Percentiles rank a stretch among this genome's conserved stretches.
These are phyloP conservation scores for Penicillium desertorum DNA, from an alignment of 495 filamentous ascomycete genomes.

Conservation along the genomic window DNA sequence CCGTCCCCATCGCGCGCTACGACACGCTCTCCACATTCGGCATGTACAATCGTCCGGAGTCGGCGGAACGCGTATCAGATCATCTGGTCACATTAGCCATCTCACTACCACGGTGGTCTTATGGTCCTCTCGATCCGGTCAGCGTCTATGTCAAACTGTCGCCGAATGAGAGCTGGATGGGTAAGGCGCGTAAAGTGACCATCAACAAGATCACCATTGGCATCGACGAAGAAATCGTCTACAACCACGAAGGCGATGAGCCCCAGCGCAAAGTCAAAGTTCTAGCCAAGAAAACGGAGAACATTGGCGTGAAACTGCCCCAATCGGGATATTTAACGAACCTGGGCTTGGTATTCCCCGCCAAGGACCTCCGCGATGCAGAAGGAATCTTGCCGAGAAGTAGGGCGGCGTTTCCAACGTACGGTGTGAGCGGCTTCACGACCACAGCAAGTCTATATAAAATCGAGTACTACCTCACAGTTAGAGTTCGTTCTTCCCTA, in stretches of 20 bases:
- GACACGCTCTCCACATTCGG: constrained; percentile 97
- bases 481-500: constrained; percentile 65
- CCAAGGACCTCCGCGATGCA: constrained; percentile 81
- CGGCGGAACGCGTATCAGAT: constrained; percentile 78
- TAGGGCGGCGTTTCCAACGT: constrained; percentile 85
- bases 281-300: constrained; percentile 79
- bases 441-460: constrained; percentile 94
- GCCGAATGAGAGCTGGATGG: constrained; percentile 88
- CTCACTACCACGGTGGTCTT: constrained; percentile 91
- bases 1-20: constrained; percentile 87
- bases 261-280: constrained; percentile 86
- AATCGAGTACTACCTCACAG: constrained; percentile 93
- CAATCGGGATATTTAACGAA: constrained; percentile 89
- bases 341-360: constrained; percentile 85
- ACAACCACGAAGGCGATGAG: constrained; percentile 97
- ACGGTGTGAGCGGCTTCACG: constrained; percentile 85
- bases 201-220: constrained; percentile 90
- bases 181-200: constrained; percentile 86
- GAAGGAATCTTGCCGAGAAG: constrained; percentile 86
- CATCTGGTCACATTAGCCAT: constrained; percentile 90
- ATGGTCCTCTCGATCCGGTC: constrained; percentile 92
- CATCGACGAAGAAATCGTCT: constrained; percentile 96
- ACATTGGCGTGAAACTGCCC: constrained; percentile 76
- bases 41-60: constrained; percentile 97
- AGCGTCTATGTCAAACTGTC: constrained; percentile 91